Evolutionary conservation across 2,329 filamentous ascomycete species (phyloP), one percentile per base, ranked within the genome.

Genomic region (Cladosporium sp.): DNA sequence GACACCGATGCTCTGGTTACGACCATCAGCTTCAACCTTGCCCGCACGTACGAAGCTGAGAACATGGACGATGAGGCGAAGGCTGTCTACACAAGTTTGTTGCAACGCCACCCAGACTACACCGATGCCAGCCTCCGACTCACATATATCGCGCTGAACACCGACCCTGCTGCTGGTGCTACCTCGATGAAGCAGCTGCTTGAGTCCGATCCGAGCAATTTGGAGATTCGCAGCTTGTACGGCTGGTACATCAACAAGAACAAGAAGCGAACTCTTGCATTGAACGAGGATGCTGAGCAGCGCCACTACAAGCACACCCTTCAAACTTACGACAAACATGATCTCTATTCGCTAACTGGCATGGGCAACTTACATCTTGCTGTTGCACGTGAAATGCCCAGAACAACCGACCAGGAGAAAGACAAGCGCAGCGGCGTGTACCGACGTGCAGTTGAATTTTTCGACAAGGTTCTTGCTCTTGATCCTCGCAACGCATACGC

Each of bases 291-390:
- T 70, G 86, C 87, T 36, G 94, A 99, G 73, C 88, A 96, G 68
- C 86, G 92, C 3, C 92, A 97, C 72, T 95, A 95, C 81, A 99
- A 97, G 76, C 92, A 97, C 73, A 97, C 93, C 0, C 79, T 99
- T 30, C 91, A 96, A 72, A 87, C 92, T 65, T 88, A 92, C 72
- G 93, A 99, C 78, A 99, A 97, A 80, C 94, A 99, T 72, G 94
- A 99, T 72, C 84, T 91, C n/a, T 99, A 99, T 73, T 91, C 94
- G 4, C 80, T 99, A 28, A 92, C 95, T 25, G 93, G 90, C 14
- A 97, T 99, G 93, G 94, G 94, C 42, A 99, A 99, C 72, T 79
- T 99, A n/a, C 88, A 93, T 66, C 82, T 99, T 40, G 80, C 88
- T 65, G 86, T 90, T 62, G 94, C 94, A 9, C 86, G 94, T 66